phyloP scores from a whole-genome alignment of 306 rosid genomes.

The Fagus crenata region DNA sequence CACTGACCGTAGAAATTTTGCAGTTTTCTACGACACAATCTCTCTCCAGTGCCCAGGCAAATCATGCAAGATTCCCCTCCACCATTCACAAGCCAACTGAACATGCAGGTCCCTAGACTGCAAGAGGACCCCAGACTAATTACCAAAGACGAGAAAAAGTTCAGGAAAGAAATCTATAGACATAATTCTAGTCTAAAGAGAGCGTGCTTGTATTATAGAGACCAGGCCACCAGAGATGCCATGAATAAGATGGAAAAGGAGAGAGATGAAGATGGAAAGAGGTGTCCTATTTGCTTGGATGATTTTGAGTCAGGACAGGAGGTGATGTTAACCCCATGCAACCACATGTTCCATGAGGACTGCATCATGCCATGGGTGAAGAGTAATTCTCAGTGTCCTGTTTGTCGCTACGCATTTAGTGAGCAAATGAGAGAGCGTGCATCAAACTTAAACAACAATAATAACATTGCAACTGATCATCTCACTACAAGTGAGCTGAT shows the following conservation, averaged over 20 bases:
- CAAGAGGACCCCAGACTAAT: conserved; percentile 39
- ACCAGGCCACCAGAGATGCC: conserved; percentile 5
- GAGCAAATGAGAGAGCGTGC: conserved; percentile 33
- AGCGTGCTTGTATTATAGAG: conserved; percentile 55
- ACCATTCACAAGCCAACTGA: conserved; percentile 36
- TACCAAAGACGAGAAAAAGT: conserved; percentile 38
- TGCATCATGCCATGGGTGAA: conserved; percentile 81
- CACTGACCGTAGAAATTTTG: conserved; percentile 3
- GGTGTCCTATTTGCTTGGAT: conserved; percentile 75
- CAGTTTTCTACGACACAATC: conserved; percentile 41
- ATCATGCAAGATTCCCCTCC: conserved; percentile 21
- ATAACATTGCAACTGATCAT: neutral
- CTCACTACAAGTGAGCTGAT: conserved; percentile 36
- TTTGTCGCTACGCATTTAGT: conserved; percentile 57
- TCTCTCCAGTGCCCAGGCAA: conserved; percentile 27
- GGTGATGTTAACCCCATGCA: conserved; percentile 75
- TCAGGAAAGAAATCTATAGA: conserved; percentile 48
- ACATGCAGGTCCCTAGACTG: conserved; percentile 22
- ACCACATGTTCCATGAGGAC: conserved; percentile 84
- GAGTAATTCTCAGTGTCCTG: conserved; percentile 70
- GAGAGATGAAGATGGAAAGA: conserved; percentile 49
- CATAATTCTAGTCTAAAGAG: conserved; percentile 38
- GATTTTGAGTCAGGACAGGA: conserved; percentile 65
- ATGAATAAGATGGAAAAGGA: conserved; percentile 28
- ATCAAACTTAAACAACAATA: conserved; percentile 23